These are phyloP conservation scores for Talaromyces borbonicus DNA, from an alignment of 495 filamentous ascomycete genomes.

Conservation along the genomic window DNA sequence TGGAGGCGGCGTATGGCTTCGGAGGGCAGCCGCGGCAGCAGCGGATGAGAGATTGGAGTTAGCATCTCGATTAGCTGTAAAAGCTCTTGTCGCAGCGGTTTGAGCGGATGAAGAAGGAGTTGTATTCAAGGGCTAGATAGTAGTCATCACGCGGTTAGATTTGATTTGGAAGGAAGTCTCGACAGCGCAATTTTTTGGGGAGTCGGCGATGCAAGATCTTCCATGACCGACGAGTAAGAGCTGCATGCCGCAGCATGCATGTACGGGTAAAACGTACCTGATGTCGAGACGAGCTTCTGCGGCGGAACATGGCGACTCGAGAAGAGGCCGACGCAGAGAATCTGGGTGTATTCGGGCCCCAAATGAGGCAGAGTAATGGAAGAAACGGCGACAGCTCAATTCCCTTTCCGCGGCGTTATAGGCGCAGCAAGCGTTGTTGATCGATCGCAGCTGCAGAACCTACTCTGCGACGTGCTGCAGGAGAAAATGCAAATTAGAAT, in stretches of 20 bases:
- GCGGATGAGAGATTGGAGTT: conserved; percentile 65
- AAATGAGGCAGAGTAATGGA: no score
- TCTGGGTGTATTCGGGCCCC: not conserved
- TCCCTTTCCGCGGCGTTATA: no score
- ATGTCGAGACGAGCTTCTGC: conserved; percentile 44
- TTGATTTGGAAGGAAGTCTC: no score
- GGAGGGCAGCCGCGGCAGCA: conserved; percentile 74
- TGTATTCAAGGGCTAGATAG: conserved; percentile 46
- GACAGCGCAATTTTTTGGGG: no score
- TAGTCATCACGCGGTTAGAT: no score
- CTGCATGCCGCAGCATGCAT: not conserved
- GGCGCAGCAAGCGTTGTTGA: no score
- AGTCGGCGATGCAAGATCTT: no score
- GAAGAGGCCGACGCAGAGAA: not conserved
- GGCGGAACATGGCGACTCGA: conserved; percentile 36
- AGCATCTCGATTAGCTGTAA: conserved; percentile 51
- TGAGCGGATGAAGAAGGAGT: conserved; percentile 57
- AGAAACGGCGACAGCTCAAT: no score
- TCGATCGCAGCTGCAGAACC: no score
- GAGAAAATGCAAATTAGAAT: no score
- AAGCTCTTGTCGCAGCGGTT: conserved; percentile 70
- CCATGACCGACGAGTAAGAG: not conserved
- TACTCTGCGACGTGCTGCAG: no score
- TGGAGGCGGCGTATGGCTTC: conserved; percentile 64
- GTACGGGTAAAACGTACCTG: conserved; percentile 34